These are phyloP conservation scores for Persicaria tinctoria DNA, from an alignment of 148 eudicot species.

Conservation along the genomic window DNA sequence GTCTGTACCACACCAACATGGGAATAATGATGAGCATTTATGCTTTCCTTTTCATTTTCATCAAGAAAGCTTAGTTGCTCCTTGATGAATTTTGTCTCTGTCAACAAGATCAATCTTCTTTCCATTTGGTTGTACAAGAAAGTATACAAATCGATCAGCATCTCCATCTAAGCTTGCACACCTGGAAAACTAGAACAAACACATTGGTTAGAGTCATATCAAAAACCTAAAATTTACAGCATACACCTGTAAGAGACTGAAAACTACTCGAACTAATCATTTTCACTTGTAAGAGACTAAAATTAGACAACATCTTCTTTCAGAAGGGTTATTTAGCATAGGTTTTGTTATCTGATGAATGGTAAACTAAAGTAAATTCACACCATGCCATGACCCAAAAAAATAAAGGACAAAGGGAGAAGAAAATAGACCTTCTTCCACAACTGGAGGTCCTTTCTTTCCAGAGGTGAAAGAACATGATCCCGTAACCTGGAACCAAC, in stretches of 20 bases:
- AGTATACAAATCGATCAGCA: conserved; percentile 94
- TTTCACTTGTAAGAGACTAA: too few relatives aligned
- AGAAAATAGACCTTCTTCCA: conserved; percentile 70
- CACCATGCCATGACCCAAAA: background rate
- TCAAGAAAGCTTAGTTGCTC: conserved; percentile 54
- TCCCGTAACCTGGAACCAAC: conserved; percentile 93
- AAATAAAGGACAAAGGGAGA: background rate
- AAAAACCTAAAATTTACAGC: too few relatives aligned
- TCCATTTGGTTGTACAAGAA: conserved; percentile 46
- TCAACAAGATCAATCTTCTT: conserved; percentile 73
- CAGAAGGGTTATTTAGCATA: background rate
- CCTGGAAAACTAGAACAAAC: conserved; percentile 64
- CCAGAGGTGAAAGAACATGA: conserved; percentile 81
- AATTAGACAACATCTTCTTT: background rate
- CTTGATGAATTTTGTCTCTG: conserved; percentile 84
- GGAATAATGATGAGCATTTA: conserved; percentile 25
- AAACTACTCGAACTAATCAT: too few relatives aligned
- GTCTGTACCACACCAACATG: conserved; percentile 79
- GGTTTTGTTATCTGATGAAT: background rate
- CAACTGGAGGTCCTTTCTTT: conserved; percentile 62
- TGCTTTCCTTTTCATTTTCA: conserved; percentile 18
- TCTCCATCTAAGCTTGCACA: conserved; percentile 98
- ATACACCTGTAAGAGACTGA: too few relatives aligned
- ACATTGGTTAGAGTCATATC: conserved; percentile 27
- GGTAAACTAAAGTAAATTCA: background rate